Base-by-base conservation (phyloP, 2,329 filamentous ascomycete species). In the Penicillium frequentans region DNA sequence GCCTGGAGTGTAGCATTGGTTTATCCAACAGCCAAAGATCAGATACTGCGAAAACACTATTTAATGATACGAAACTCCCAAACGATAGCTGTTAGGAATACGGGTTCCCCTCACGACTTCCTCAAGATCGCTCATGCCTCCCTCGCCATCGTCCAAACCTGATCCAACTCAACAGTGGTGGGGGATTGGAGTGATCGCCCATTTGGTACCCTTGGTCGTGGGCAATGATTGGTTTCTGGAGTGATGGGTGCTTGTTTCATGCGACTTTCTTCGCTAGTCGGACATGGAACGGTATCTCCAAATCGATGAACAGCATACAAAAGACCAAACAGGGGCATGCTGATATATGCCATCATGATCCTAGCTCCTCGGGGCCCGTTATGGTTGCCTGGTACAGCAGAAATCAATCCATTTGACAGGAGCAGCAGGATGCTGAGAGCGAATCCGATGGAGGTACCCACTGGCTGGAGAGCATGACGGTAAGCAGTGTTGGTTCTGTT, bases 391-490 rank as follows among this genome's bases (percentile, higher is more conserved):
- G 84, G 82, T 68, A 86, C 86, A 67, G 90, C 91, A 31, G 87
- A 82, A 37, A 86, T 82, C 72, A 92, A 90, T 1, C 88, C 89
- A 65, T 90, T 90, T 62, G 89, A 86, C 2, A 92, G 71, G 8
- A 84, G 85, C 19, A 93, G 77, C 50, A 90, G 80, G 42, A 85
- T 68, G 45, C 64, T 72, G 37, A 62, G 37, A 33, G 83, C 67
- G 2, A 91, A 81, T 6, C 82, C 80, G 53, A 83, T 74, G 66
- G 82, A 91, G 0, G 88, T 82, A 6, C 84, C 85, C 67, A 88
- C 90, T 0, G 89, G 85, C 62, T 87, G 84, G 3, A 85, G 64
- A 27, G 69, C 68, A 29, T 78, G 82, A n/a, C 72, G 74, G 64
- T 83, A 84, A 0, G 82, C 80, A 3, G 82, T 71, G 24, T 75